Evolutionary conservation across 192 early-diverging fungal species (phyloP), one percentile per base, ranked within the genome.

Genomic region (Backusella morwellensis): DNA sequence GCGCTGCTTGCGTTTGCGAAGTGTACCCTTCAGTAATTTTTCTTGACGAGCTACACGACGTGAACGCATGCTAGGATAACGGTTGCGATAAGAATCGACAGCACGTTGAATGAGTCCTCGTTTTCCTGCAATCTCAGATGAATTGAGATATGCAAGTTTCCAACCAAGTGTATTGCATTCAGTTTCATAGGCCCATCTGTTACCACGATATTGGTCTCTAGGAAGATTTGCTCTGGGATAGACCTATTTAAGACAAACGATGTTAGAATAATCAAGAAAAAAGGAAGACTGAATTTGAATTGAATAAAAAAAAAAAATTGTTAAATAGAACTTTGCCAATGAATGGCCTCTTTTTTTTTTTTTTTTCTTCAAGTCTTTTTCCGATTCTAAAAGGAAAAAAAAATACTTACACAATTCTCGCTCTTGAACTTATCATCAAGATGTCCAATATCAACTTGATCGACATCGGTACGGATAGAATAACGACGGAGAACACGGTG

Each of bases 151-250:
- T 4, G 91, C 90, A 68, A 97, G 86, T 70, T 91, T 90, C 96
- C 96, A 96, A 7, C 94, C 95, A 21, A 96, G 84, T 17, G 74
- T 78, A 59, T 97, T 97, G 78, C 95, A 96, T 67, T 92, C 91
- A 3, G 88, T 94, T 78, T 97, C 96, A 79, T 95, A 97, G 14
- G 81, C 81, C 88, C 93, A 95, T 19, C 96, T 89, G 75, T 94
- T 92, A 7, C 96, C 96, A n/a, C 88, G 84, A 77, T 97, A 95
- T 15, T 82, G 69, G 0, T 85, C 68, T 26, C 86, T 76, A 6
- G 84, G 73, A 50, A 91, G 88, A 82, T 92, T 88, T 6, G 96
- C 96, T 17, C 92, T 86, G 6, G 93, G 93, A 75, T 97, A 97
- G 11, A 84, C 79, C 82, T 84, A 59, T 70, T 14, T 63, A 26